These are phyloP conservation scores for Rubia yunnanensis DNA, from an alignment of 257 asterid species.

Conservation along the genomic window DNA sequence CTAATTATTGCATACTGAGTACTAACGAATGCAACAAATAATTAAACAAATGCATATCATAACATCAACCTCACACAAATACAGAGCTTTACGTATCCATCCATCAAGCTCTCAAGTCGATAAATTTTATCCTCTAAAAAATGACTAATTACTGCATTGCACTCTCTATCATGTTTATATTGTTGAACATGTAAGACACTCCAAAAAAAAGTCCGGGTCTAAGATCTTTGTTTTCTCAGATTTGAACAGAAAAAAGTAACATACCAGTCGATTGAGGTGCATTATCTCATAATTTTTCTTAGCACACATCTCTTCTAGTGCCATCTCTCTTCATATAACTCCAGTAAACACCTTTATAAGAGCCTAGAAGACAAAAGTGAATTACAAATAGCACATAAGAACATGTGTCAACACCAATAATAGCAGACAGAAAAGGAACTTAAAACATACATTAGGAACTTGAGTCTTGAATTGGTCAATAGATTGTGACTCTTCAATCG, in stretches of 20 bases:
- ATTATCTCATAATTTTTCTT: constrained; percentile 71
- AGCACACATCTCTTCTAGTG: constrained; percentile 77
- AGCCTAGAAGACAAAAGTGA: constrained; percentile 46
- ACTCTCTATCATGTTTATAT: too few relatives aligned
- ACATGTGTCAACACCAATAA: constrained; percentile 10
- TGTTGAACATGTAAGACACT: too few relatives aligned
- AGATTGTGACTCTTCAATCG: constrained; percentile 41
- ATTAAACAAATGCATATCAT: too few relatives aligned
- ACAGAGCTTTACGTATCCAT: too few relatives aligned
- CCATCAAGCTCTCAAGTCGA: constrained; percentile 95
- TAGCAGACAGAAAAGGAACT: constrained; percentile 13
- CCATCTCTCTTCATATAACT: constrained; percentile 98
- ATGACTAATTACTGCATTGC: constrained; percentile 72
- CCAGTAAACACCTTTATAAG: constrained; percentile 96
- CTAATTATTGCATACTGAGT: too few relatives aligned
- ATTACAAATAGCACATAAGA: constrained; percentile 19
- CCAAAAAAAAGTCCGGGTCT: not conserved
- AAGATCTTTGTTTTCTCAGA: not conserved
- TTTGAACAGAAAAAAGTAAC: constrained; percentile 5
- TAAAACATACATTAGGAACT: constrained; percentile 75
- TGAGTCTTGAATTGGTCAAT: constrained; percentile 44
- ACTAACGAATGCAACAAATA: too few relatives aligned
- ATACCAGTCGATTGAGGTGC: constrained; percentile 89
- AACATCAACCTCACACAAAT: too few relatives aligned
- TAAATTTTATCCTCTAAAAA: constrained; percentile 88